A percentile compares a stretch with the other conserved stretches of the same genome.
Evolutionary conservation across 768 basidiomycete species (phyloP).

Genomic region (Amanita exitialis): DNA sequence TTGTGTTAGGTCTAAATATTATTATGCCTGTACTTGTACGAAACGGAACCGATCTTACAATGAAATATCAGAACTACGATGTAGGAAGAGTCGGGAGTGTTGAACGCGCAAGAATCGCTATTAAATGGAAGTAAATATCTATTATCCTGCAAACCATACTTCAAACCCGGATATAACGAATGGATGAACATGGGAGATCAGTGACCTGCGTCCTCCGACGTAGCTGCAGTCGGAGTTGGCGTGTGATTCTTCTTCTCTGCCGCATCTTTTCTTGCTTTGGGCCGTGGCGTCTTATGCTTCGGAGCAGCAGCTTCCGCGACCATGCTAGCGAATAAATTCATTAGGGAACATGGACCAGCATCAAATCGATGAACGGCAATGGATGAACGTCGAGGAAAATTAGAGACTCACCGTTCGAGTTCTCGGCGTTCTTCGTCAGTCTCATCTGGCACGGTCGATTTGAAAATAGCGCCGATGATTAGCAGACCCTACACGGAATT

Average conservation of each 20-base stretch:
- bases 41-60: neutral
- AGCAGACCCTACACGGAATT: constrained; percentile 56
- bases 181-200: neutral
- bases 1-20: neutral
- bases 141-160: neutral
- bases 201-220: neutral
- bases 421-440: constrained; percentile 91
- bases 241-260: constrained; percentile 18
- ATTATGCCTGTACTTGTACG: constrained; percentile 6
- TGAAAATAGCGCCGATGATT: constrained; percentile 85
- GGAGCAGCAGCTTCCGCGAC: constrained; percentile 79
- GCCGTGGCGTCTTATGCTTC: constrained; percentile 55
- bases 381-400: neutral
- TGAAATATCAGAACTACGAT: neutral
- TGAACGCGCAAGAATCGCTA: neutral
- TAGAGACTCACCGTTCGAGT: constrained; percentile 65
- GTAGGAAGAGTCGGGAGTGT: neutral
- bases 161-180: neutral
- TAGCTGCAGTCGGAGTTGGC: neutral
- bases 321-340: constrained; percentile 39
- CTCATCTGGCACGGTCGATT: constrained; percentile 74
- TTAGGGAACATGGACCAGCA: neutral
- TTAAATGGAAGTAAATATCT: neutral
- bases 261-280: constrained; percentile 48
- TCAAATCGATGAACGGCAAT: neutral